Conservation (phyloP, 2,329 filamentous ascomycete genomes). For the Ophiocordyceps sinensis region DNA sequence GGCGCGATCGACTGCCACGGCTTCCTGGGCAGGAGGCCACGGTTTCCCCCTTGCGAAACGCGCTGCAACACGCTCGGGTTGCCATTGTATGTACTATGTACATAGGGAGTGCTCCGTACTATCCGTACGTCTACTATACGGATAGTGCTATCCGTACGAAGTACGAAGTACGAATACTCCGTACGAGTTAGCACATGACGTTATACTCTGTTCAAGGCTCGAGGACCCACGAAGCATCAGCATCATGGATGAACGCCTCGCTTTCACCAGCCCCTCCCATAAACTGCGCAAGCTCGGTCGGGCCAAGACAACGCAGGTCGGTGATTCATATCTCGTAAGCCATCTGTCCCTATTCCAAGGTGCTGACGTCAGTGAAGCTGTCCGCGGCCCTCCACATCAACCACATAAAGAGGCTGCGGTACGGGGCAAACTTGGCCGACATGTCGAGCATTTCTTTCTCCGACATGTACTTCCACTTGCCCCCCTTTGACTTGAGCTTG, state of each 20-base stretch:
- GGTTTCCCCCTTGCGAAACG: not conserved
- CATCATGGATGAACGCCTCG: too few relatives aligned
- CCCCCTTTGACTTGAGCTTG: conserved; percentile 65
- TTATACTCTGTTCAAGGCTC: too few relatives aligned
- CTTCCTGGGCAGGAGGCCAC: not conserved
- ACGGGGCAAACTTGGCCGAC: conserved; percentile 68
- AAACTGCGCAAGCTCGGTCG: not conserved
- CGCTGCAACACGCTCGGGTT: too few relatives aligned
- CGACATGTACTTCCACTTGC: conserved; percentile 97
- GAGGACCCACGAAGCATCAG: too few relatives aligned
- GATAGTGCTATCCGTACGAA: too few relatives aligned
- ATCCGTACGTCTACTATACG: too few relatives aligned
- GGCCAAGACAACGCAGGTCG: not conserved
- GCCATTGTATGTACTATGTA: too few relatives aligned
- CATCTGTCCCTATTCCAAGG: conserved; percentile 27
- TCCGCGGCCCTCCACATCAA: conserved; percentile 88
- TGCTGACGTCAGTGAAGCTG: conserved; percentile 48
- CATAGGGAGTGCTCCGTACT: too few relatives aligned
- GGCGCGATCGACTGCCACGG: not conserved
- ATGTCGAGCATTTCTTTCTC: conserved; percentile 84
- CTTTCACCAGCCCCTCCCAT: not conserved
- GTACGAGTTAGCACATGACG: too few relatives aligned
- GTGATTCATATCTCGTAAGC: not conserved
- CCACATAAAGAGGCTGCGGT: conserved; percentile 93
- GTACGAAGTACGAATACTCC: too few relatives aligned